These are phyloP conservation scores for Fusarium siculi DNA, from an alignment of 2,329 filamentous ascomycete species.

Conservation along the genomic window DNA sequence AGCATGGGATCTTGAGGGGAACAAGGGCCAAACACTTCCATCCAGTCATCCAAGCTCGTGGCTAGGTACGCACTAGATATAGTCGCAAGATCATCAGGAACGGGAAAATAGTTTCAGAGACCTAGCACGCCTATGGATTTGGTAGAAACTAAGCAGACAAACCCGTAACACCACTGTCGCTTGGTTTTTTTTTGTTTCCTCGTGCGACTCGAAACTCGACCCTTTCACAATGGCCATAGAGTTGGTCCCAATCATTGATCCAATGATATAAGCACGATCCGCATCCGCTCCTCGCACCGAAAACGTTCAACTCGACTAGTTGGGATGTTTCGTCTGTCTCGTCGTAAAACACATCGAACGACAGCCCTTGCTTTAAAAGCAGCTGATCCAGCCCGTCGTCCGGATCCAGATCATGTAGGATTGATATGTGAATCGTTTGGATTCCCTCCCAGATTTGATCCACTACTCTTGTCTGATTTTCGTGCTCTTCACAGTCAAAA, in stretches of 20 bases:
- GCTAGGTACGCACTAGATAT: background rate
- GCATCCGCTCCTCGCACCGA: constrained; percentile 56
- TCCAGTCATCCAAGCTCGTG: constrained; percentile 8
- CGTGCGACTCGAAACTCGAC: constrained; percentile 19
- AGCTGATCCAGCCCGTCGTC: constrained; percentile 40
- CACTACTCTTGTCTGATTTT: constrained; percentile 30
- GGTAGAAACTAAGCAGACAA: background rate
- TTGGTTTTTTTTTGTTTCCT: background rate
- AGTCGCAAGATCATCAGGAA: constrained; percentile 20
- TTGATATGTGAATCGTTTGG: constrained; percentile 4
- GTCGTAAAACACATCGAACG: constrained; percentile 56
- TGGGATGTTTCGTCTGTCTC: constrained; percentile 32
- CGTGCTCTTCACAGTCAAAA: constrained; percentile 24
- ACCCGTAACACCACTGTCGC: background rate
- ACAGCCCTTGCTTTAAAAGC: constrained; percentile 53
- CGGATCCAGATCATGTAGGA: constrained; percentile 1
- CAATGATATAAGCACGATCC: constrained; percentile 60
- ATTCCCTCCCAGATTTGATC: constrained; percentile 18
- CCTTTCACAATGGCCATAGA: constrained; percentile 6
- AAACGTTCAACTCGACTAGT: constrained; percentile 59
- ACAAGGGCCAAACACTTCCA: background rate
- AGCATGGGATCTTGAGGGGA: background rate
- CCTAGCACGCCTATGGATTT: background rate
- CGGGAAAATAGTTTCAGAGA: background rate
- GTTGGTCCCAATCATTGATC: constrained; percentile 40